Evolutionary conservation across 73 alveolate genomes (phyloP), one percentile per base, ranked within the genome.

Genomic region (Uronychia setigera): DNA sequence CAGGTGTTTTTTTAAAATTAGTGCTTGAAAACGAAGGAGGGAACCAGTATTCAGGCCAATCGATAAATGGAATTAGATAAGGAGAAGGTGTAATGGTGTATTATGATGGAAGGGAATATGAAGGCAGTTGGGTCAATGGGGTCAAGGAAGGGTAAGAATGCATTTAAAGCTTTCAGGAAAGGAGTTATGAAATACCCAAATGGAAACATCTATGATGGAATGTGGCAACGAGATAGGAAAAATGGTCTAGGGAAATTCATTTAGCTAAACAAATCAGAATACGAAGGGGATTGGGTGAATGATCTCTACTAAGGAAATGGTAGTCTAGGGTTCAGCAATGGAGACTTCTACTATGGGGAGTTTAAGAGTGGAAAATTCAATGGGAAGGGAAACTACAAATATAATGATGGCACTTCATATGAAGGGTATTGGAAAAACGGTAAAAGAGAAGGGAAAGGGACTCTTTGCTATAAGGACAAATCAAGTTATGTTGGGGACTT

Each of bases 351-450:
- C 26, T 25, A 25, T 58, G 90, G 90, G 25, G 34, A 83, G 74
- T 83, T 83, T 83, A 59, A 59, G 77, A 77, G 78, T 32, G 29
- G 35, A 77, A 29, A 83, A 31, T 31, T 76, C 58, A 35, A 83
- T 77, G 90, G 90, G 31, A 46, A 58, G 26, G 90, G 90, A 0
- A 11, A 59, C 1, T 77, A 83, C 58, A 32, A 33, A 67, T 95
- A 91, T 94, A 94, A 95, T 60, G 95, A 97, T 93, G 98, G 98
- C 33, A 99, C 95, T 87, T 91, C 92, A 59, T 97, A 94, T 93
- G 98, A 96, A 91, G 99, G 99, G 0, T 94, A 93, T 75, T 97
- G 97, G 96, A 79, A 74, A 1, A 81, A 93, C 31, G 98, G 94
- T 77, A 80, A 87, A 58, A 95, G 97, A 78, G 91, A 92, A 26